phyloP scores from a whole-genome alignment of 257 asterid species.

The Lantana camara region DNA sequence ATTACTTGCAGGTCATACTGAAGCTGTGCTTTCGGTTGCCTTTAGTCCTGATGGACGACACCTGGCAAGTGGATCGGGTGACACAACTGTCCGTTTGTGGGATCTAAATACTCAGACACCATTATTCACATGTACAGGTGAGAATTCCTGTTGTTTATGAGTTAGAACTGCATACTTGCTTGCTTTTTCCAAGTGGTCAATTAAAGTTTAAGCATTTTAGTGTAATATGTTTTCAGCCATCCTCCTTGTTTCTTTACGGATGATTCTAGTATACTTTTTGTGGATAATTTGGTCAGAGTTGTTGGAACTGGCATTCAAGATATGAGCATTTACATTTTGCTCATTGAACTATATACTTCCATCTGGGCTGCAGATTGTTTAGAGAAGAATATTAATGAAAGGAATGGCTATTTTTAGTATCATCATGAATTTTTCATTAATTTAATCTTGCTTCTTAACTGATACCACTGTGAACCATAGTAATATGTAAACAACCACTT shows the following conservation, averaged over 20 bases:
- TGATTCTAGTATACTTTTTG: not conserved
- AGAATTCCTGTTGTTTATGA: conserved; percentile 28
- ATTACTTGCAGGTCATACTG: conserved; percentile 70
- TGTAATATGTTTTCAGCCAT: conserved; percentile 2
- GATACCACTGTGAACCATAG: conserved; percentile 12
- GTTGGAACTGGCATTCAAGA: conserved; percentile 9
- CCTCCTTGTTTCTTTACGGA: not conserved
- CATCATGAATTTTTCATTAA: not conserved
- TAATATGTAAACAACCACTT: not conserved
- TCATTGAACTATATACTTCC: not conserved
- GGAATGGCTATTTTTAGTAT: not conserved
- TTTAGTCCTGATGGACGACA: conserved; percentile 95
- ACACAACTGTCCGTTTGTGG: conserved; percentile 95
- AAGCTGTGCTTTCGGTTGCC: conserved; percentile 93
- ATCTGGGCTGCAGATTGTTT: too few relatives aligned
- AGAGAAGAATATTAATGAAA: not conserved
- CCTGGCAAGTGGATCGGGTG: conserved; percentile 98
- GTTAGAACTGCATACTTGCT: conserved; percentile 1
- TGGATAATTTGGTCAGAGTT: conserved; percentile 2
- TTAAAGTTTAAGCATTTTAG: not conserved
- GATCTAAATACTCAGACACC: conserved; percentile 96
- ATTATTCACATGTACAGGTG: conserved; percentile 82
- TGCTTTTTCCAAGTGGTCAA: not conserved
- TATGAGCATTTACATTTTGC: not conserved
- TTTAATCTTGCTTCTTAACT: not conserved